These are phyloP conservation scores for Neofusicoccum kwambonambiense DNA, from an alignment of 2,329 filamentous ascomycete species.

Conservation along the genomic window DNA sequence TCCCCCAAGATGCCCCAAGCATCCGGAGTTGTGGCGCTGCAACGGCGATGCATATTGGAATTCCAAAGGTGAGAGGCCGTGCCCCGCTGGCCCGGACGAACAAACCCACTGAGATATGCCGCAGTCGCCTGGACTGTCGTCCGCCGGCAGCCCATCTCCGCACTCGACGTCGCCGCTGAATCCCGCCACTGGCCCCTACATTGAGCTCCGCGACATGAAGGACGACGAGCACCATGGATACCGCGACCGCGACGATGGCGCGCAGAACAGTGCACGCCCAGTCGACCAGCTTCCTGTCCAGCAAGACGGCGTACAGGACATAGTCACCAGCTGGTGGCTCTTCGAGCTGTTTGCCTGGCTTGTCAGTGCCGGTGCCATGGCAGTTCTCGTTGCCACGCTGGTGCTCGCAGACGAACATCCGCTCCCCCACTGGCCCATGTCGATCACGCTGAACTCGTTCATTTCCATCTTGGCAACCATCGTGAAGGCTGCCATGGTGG, in stretches of 20 bases:
- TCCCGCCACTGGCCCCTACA: neutral
- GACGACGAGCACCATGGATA: neutral
- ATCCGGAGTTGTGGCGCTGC: neutral
- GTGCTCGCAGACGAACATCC: conserved; percentile 16
- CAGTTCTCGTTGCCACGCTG: conserved; percentile 18
- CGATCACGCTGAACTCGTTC: conserved; percentile 31
- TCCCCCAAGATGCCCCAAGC: neutral
- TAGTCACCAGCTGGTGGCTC: conserved; percentile 13
- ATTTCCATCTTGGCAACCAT: conserved; percentile 36
- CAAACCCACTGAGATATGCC: neutral
- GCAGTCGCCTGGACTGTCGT: neutral
- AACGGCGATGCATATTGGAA: conserved; percentile 6
- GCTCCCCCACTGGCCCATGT: conserved; percentile 20
- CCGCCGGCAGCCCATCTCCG: neutral
- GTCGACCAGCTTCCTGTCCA: neutral
- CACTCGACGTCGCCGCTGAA: neutral
- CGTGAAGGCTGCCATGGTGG: conserved; percentile 32
- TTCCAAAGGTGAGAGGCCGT: conserved; percentile 2
- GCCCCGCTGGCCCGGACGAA: neutral
- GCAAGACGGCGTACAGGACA: neutral
- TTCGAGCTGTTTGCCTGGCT: conserved; percentile 14
- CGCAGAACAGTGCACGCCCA: neutral
- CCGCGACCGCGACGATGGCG: neutral
- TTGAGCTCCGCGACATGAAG: conserved; percentile 10
- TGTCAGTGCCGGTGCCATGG: conserved; percentile 18